Evolutionary conservation across 805 yeast genomes (phyloP).

Genomic region (Grigorovia transvaalensis): DNA sequence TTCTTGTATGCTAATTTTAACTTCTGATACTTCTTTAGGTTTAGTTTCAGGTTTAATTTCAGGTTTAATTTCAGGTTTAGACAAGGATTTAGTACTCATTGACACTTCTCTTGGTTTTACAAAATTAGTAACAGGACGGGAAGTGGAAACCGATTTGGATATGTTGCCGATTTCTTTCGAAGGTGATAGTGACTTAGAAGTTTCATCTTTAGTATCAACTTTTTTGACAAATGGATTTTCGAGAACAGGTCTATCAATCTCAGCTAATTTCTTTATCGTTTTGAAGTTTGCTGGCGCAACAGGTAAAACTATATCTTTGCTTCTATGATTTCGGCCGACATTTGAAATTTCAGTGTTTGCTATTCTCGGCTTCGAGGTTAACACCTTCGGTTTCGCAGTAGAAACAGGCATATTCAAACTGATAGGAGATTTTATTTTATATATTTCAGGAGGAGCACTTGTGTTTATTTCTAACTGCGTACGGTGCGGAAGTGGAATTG

Average conservation of each 20-base stretch:
- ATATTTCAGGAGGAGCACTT: neutral
- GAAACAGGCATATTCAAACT: neutral
- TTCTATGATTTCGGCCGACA: neutral
- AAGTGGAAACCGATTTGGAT: too few relatives aligned
- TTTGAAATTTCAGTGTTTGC: neutral
- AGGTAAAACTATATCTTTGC: neutral
- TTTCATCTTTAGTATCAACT: neutral
- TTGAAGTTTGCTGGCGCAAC: neutral
- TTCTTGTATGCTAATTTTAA: too few relatives aligned
- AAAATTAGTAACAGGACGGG: too few relatives aligned
- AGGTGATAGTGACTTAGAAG: too few relatives aligned
- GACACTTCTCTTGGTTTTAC: too few relatives aligned
- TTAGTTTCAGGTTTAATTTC: too few relatives aligned
- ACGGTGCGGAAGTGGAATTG: neutral
- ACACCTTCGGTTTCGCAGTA: neutral
- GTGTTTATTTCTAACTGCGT: neutral
- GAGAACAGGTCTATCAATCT: too few relatives aligned
- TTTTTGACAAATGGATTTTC: neutral
- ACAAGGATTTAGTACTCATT: too few relatives aligned
- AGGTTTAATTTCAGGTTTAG: too few relatives aligned
- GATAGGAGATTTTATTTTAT: neutral
- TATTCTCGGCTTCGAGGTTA: neutral
- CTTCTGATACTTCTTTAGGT: too few relatives aligned
- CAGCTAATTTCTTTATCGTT: neutral
- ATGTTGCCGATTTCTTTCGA: too few relatives aligned